A percentile compares a stretch with the other conserved stretches of the same genome.
phyloP scores from a whole-genome alignment of 805 yeast genomes.

The Saccharomycopsis sp. region DNA sequence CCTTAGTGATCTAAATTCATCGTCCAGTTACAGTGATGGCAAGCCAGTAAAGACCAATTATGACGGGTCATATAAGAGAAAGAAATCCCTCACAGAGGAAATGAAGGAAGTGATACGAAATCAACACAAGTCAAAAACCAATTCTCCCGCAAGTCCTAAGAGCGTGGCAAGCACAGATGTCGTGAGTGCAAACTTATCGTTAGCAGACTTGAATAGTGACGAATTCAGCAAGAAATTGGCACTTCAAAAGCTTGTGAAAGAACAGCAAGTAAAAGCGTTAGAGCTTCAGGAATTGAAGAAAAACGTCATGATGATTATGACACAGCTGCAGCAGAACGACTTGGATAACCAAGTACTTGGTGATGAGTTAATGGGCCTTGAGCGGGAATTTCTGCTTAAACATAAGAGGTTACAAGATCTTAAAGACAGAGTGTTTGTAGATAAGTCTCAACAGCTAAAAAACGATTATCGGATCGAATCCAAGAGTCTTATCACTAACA shows the following conservation, averaged over 20 bases:
- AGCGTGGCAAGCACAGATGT: neutral
- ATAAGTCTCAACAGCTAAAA: slow-evolving; percentile 33
- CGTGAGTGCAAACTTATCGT: neutral
- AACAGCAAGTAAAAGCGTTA: slow-evolving; percentile 21
- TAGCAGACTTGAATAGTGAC: slow-evolving; percentile 1
- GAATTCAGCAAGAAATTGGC: slow-evolving; percentile 15
- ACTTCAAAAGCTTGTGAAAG: slow-evolving; percentile 18
- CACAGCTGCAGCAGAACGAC: slow-evolving; percentile 34
- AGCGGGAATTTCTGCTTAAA: slow-evolving; percentile 26
- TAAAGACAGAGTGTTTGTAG: slow-evolving; percentile 22
- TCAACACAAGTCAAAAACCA: neutral
- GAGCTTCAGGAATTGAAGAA: slow-evolving; percentile 24
- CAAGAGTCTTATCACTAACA: neutral
- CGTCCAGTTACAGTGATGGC: neutral
- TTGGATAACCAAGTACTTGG: slow-evolving; percentile 31
- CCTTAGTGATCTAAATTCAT: neutral
- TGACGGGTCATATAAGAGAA: neutral
- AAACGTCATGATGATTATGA: slow-evolving; percentile 29
- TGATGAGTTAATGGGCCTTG: slow-evolving; percentile 22
- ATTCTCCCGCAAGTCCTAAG: neutral
- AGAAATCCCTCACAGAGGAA: neutral
- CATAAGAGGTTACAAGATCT: slow-evolving; percentile 29
- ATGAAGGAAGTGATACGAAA: neutral
- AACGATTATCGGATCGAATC: slow-evolving; percentile 18
- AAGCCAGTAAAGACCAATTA: neutral